A percentile compares a stretch with the other conserved stretches of the same genome.
Evolutionary conservation across 345 rosid species (phyloP).

Genomic region (Psidium guajava): DNA sequence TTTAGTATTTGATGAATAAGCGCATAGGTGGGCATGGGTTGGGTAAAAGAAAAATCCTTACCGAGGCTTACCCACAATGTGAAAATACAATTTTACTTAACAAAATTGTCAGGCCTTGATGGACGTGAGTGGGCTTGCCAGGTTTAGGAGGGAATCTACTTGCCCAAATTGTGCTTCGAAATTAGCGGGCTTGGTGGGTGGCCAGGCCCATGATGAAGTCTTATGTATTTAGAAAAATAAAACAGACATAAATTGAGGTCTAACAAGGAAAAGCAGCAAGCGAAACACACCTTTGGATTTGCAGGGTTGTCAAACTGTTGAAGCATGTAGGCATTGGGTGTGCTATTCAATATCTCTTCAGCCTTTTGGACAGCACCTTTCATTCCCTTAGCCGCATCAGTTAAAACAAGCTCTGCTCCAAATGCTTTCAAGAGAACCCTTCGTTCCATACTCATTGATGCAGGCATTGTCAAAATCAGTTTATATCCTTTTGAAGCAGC

Average conservation of each 20-base stretch:
- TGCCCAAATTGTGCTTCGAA: not conserved
- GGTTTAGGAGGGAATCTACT: not conserved
- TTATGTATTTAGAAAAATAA: not conserved
- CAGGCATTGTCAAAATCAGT: slow-evolving; percentile 72
- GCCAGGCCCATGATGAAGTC: not conserved
- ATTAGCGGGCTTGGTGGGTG: not conserved
- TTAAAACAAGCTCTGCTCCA: slow-evolving; percentile 80
- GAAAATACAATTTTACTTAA: not conserved
- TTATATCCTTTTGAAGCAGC: slow-evolving; percentile 78
- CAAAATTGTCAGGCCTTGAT: not conserved
- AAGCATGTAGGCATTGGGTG: slow-evolving; percentile 67
- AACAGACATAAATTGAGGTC: not conserved
- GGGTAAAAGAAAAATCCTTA: not conserved
- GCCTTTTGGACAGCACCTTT: slow-evolving; percentile 67
- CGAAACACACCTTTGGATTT: slow-evolving; percentile 55
- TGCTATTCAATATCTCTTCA: slow-evolving; percentile 52
- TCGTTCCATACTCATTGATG: slow-evolving; percentile 79
- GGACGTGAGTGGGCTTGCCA: not conserved
- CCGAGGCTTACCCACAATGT: not conserved
- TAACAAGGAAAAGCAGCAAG: not conserved
- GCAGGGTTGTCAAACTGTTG: slow-evolving; percentile 89
- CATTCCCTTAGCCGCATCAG: slow-evolving; percentile 81
- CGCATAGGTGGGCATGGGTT: not conserved
- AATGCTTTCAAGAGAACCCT: slow-evolving; percentile 74
- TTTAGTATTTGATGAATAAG: not conserved